Evolutionary conservation across 371 early-diverging fungal genomes (phyloP), one percentile per base, ranked within the genome.

Genomic region (Mucor sp.): DNA sequence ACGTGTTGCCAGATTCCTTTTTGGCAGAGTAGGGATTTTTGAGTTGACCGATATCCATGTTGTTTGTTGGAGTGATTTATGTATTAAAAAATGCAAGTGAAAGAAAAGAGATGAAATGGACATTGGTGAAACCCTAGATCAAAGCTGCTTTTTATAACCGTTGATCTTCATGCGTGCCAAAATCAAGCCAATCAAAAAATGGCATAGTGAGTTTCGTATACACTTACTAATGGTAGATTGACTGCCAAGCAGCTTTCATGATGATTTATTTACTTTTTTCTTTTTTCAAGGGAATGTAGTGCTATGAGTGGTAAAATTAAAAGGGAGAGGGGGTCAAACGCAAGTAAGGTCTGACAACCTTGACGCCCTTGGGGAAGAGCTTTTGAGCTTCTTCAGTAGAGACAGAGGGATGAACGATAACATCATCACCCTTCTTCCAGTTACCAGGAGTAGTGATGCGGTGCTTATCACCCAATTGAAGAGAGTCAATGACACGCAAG

Each of bases 371-470:
- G 28, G 95, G 94, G 87, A 95, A 97, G 27, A 93, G 63, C 68
- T 82, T 82, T 23, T 85, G 84, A 44, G 96, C 96, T 77, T 94
- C 93, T 61, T 92, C 94, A 68, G 92, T 89, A 27, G 87, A 77
- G 37, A 96, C 92, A 21, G 89, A 85, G 57, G 92, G 93, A 71
- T 94, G 98, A 33, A 97, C 90, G 71, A 97, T 95, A 48, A 97
- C 95, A 69, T 94, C 90, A 60, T 91, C 91, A 27, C 91, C 93
- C 59, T 87, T 83, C 80, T 85, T 89, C 98, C 98, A 98, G 85
- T 95, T 91, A 69, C 93, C 97, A 17, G 98, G 98, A 25, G 98
- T 98, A 25, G 96, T 94, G 72, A 96, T 89, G 32, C 91, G 89
- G 76, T 92, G 82, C 70, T 84, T 85, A 77, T 98, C 97, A 60